phyloP scores from a whole-genome alignment of 2,329 filamentous ascomycete species.

The Xylariaceae sp. region DNA sequence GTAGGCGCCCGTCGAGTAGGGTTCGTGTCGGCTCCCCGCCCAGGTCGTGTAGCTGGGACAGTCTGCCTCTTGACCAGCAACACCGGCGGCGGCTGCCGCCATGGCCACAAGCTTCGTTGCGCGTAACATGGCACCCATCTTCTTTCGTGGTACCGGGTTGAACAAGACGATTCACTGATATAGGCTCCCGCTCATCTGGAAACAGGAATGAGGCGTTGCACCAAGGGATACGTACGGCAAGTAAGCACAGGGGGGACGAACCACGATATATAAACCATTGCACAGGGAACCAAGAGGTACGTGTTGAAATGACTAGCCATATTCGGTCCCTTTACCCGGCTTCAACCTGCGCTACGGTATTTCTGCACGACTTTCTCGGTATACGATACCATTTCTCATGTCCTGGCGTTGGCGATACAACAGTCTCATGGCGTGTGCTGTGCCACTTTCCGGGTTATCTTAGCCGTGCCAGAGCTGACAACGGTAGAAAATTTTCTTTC shows the following conservation, averaged over 20 bases:
- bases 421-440: not conserved
- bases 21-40: constrained; percentile 29
- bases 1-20: constrained; percentile 30
- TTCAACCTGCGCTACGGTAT: not conserved
- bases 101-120: constrained; percentile 7
- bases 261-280: not conserved
- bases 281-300: not conserved
- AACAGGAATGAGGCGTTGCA: not conserved
- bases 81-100: constrained; percentile 1
- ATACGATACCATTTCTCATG: not conserved
- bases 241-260: not conserved
- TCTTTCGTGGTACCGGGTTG: not conserved
- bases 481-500: not conserved
- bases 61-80: constrained; percentile 7
- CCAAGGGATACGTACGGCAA: not conserved
- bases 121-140: constrained; percentile 8
- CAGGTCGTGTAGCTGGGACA: constrained; percentile 33
- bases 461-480: not conserved
- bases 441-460: not conserved
- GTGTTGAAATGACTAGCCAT: not conserved
- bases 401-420: not conserved
- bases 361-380: not conserved
- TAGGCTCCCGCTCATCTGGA: not conserved
- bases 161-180: not conserved
- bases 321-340: not conserved